phyloP scores from a whole-genome alignment of 2,329 filamentous ascomycete genomes.

The Coniochaeta sp. region DNA sequence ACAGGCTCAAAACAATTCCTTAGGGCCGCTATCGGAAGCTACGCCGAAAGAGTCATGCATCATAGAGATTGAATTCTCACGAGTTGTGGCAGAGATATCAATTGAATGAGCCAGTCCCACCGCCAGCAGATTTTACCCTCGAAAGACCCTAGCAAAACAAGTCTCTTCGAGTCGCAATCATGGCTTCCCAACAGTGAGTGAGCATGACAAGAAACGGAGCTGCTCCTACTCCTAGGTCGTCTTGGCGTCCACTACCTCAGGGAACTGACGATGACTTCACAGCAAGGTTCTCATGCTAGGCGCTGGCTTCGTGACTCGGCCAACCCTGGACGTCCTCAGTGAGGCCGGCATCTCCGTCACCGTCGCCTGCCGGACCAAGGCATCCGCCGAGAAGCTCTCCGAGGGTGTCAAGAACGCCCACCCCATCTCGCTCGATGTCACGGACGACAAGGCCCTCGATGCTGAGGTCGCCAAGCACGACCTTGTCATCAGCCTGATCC shows the following conservation, averaged over 20 bases:
- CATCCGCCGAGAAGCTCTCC: constrained; percentile 67
- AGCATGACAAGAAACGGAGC: constrained; percentile 2
- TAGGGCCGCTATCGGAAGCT: not conserved
- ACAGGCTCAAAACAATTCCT: not conserved
- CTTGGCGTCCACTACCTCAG: not conserved
- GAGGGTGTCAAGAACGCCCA: constrained; percentile 64
- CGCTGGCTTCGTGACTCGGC: constrained; percentile 53
- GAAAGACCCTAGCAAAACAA: not conserved
- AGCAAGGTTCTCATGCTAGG: constrained; percentile 38
- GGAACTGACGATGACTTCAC: not conserved
- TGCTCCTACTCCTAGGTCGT: not conserved
- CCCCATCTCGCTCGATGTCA: constrained; percentile 81
- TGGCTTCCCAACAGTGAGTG: constrained; percentile 20
- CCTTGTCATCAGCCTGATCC: constrained; percentile 76
- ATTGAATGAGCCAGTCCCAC: too few relatives aligned
- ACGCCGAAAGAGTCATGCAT: not conserved
- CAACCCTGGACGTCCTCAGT: constrained; percentile 57
- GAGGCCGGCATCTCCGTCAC: constrained; percentile 56
- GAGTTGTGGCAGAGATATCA: too few relatives aligned
- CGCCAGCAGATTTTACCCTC: not conserved
- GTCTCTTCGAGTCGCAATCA: too few relatives aligned
- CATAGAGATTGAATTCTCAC: too few relatives aligned
- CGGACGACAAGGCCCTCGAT: constrained; percentile 68
- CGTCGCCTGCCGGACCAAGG: constrained; percentile 49
- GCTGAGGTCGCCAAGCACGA: constrained; percentile 73